Evolutionary conservation across 352 stramenopile species (phyloP), one percentile per base, ranked within the genome.

Genomic region (Pythium pectinolyticum): DNA sequence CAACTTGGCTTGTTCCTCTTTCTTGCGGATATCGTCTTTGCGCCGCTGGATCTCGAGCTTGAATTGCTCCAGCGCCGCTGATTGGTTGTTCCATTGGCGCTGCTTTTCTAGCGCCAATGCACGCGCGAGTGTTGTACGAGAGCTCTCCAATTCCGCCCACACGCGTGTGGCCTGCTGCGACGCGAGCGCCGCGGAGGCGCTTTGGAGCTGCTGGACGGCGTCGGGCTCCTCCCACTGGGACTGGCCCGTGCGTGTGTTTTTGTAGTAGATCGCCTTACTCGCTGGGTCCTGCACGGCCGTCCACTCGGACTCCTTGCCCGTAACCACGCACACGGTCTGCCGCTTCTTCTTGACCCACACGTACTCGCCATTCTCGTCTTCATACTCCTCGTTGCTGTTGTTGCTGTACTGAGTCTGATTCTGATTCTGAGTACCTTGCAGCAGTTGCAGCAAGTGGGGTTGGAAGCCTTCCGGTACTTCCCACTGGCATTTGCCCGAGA

Each of bases 321-420:
- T 81, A 15, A 84, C 80, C n/a, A 89, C 80, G n/a, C 73, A 81
- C 25, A 89, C 76, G 0, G 77, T 80, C 48, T 86, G 79, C 49
- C 77, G 78, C 62, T 89, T 89, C 72, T 89, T 89, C 59, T 89
- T 89, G 15, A 89, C 80, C 80, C 80, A 89, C 5, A 89, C 77
- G 47, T 89, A 89, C 34, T 89, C 80, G 24, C 72, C 76, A 19
- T 71, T 66, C 28, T 66, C 69, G 14, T 82, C 71, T 6, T 73
- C 72, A 66, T 77, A 34, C 55, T 71, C 43, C 73, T 76, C 70
- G 57, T 41, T 83, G 64, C 24, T 69, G 67, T 10, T 73, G 53
- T 24, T 69, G 65, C 19, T 48, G 35, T 27, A 49, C 57, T 22
- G 57, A 37, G n/a, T n/a, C n/a, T n/a, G n/a, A n/a, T n/a, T n/a